phyloP scores from a whole-genome alignment of 306 rosid genomes.

The Dalbergia oliveri region DNA sequence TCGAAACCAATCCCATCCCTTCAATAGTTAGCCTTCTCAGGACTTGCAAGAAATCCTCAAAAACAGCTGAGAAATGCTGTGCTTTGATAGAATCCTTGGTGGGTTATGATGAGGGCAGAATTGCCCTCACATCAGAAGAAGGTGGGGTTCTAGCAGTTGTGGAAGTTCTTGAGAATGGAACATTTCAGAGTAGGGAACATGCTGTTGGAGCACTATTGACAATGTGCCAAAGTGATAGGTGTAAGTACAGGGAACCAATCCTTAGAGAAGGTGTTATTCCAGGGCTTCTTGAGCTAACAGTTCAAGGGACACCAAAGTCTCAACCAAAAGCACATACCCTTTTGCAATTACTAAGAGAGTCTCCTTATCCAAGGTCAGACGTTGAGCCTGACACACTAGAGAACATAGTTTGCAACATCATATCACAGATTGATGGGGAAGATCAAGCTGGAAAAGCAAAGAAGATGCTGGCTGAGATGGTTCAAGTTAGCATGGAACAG shows the following conservation, averaged over 20 bases:
- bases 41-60: constrained; percentile 79
- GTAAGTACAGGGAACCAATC: constrained; percentile 82
- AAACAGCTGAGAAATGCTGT: constrained; percentile 82
- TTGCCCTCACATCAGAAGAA: constrained; percentile 72
- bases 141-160: constrained; percentile 89
- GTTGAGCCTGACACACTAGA: constrained; percentile 78
- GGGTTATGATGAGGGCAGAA: constrained; percentile 71
- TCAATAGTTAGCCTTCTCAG: constrained; percentile 65
- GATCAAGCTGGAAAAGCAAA: constrained; percentile 82
- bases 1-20: constrained; percentile 67
- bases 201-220: constrained; percentile 82
- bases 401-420: constrained; percentile 83
- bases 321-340: constrained; percentile 75
- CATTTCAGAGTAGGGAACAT: constrained; percentile 73
- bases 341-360: constrained; percentile 73
- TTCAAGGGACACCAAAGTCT: constrained; percentile 86
- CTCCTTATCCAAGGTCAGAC: constrained; percentile 76
- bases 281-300: constrained; percentile 94
- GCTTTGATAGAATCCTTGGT: constrained; percentile 77
- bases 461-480: constrained; percentile 96
- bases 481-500: constrained; percentile 96
- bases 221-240: constrained; percentile 84
- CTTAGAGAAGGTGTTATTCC: constrained; percentile 93
- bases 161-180: constrained; percentile 89
- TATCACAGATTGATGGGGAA: constrained; percentile 83